These are phyloP conservation scores for Coniella vitis DNA, from an alignment of 2,329 filamentous ascomycete species.

Conservation along the genomic window DNA sequence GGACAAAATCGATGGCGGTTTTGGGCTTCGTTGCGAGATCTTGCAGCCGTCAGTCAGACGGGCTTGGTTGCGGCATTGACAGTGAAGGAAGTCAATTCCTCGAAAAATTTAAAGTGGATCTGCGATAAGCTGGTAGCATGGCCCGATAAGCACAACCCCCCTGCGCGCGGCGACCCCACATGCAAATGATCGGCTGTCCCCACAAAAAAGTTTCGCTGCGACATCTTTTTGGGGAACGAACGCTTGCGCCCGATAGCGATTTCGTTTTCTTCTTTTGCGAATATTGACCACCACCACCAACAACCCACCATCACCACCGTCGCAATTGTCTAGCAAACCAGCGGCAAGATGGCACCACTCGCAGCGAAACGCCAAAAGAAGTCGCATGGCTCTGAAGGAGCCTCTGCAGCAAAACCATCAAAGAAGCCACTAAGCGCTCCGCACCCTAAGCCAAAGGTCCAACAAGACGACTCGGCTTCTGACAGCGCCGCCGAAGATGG, in stretches of 20 bases:
- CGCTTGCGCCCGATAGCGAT: no score
- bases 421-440: neutral
- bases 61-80: neutral
- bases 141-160: slow-evolving; percentile 21
- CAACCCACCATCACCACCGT: neutral
- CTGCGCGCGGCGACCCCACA: neutral
- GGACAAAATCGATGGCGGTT: no score
- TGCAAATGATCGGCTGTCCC: slow-evolving; percentile 14
- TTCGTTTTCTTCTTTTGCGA: neutral
- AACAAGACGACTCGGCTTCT: neutral
- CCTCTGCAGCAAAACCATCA: neutral
- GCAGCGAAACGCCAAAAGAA: slow-evolving; percentile 35
- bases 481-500: slow-evolving; percentile 2
- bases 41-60: neutral
- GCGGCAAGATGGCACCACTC: slow-evolving; percentile 9
- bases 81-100: neutral
- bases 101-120: slow-evolving; percentile 29
- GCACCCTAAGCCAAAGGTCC: slow-evolving; percentile 11
- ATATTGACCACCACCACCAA: neutral
- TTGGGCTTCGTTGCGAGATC: neutral
- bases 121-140: slow-evolving; percentile 19
- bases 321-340: neutral
- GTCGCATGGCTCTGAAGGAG: slow-evolving; percentile 21
- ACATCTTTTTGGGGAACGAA: no score
- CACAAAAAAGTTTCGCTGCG: slow-evolving; percentile 29